Percentiles rank a stretch among this genome's conserved stretches.
Conservation (phyloP, 768 basidiomycete species). For the Phaffia australis region DNA sequence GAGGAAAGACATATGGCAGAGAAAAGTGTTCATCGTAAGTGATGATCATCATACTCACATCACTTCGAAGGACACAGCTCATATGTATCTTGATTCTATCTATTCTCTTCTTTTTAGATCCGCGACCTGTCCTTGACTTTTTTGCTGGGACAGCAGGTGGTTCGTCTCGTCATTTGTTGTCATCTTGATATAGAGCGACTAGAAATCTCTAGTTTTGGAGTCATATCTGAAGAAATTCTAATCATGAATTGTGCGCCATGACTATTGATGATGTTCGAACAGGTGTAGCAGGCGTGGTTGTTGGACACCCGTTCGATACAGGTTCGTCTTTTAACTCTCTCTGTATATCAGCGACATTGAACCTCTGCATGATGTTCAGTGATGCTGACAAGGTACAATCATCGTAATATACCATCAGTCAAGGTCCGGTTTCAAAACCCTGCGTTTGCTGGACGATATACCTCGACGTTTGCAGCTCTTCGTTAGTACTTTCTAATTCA, state of each 20-base stretch:
- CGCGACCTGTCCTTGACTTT: conserved; percentile 57
- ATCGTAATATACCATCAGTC: conserved; percentile 9
- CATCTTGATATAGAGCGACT: conserved; percentile 2
- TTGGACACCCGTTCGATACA: conserved; percentile 64
- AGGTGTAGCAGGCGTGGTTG: background rate
- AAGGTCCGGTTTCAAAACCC: conserved; percentile 39
- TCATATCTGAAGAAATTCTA: conserved; percentile 45
- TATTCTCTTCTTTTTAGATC: conserved; percentile 3
- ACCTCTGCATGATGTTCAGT: conserved; percentile 13
- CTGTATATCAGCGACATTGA: background rate
- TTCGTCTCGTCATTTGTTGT: conserved; percentile 26
- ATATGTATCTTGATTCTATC: no score
- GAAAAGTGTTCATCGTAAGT: no score
- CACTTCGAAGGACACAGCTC: no score
- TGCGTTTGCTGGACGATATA: conserved; percentile 33
- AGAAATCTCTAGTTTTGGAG: background rate
- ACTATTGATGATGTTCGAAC: background rate
- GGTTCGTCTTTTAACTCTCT: conserved; percentile 35
- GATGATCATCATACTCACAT: no score
- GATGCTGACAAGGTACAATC: background rate
- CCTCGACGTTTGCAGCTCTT: conserved; percentile 33
- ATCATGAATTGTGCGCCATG: background rate
- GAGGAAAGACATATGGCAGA: no score
- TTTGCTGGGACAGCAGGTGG: conserved; percentile 63
- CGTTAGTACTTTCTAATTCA: conserved; percentile 27